Evolutionary conservation across 1,284 basidiomycete genomes (phyloP).

Genomic region (Peniophora sp.): DNA sequence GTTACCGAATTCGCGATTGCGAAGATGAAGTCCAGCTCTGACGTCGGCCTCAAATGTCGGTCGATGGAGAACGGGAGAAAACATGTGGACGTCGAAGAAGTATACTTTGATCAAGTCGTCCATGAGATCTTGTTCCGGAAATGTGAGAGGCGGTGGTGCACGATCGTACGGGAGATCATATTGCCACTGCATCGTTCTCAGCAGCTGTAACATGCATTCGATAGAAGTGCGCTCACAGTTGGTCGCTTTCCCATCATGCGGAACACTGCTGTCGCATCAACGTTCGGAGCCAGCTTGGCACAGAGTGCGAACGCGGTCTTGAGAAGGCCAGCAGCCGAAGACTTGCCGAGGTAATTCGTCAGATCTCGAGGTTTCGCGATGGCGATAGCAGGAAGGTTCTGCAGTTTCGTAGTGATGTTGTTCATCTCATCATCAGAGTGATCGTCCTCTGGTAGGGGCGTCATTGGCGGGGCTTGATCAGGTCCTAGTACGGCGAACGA

Average conservation of each 20-base stretch:
- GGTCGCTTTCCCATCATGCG: background rate
- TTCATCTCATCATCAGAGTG: background rate
- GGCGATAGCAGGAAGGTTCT: too few relatives aligned
- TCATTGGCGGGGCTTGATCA: background rate
- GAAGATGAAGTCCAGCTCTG: slow-evolving; percentile 45
- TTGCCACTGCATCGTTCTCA: background rate
- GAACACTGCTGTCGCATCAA: background rate
- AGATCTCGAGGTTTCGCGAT: too few relatives aligned
- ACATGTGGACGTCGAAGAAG: slow-evolving; percentile 53
- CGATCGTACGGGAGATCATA: background rate
- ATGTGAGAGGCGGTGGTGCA: slow-evolving; percentile 26
- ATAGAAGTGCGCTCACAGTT: background rate
- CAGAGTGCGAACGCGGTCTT: too few relatives aligned
- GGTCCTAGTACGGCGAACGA: background rate
- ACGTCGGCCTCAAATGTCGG: slow-evolving; percentile 61
- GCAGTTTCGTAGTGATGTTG: background rate
- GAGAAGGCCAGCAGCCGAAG: background rate
- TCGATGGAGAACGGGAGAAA: slow-evolving; percentile 70
- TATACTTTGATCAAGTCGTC: slow-evolving; percentile 56
- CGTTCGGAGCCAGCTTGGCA: too few relatives aligned
- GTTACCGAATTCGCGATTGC: slow-evolving; percentile 56
- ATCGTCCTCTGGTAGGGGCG: background rate
- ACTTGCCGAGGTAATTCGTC: background rate
- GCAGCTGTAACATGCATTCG: too few relatives aligned
- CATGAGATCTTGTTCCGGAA: slow-evolving; percentile 58